Percentiles rank a stretch among this genome's conserved stretches.
Evolutionary conservation across 495 filamentous ascomycete genomes (phyloP).

Genomic region (Clohesyomyces aquaticus): DNA sequence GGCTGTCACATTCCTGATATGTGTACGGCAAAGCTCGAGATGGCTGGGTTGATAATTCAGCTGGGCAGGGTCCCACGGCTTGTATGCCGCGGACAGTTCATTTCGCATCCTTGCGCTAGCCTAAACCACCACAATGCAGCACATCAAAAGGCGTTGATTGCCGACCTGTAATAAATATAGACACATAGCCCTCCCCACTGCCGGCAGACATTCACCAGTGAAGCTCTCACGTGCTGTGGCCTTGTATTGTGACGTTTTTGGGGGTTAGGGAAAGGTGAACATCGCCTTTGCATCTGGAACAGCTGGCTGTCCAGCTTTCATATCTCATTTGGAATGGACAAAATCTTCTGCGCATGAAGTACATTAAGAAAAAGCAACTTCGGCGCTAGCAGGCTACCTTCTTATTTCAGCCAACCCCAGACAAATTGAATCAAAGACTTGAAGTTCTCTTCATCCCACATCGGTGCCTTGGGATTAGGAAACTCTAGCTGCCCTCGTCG

Average conservation of each 20-base stretch:
- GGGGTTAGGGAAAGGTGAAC: too few relatives aligned
- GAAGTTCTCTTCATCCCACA: conserved; percentile 36
- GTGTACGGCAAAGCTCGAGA: conserved; percentile 6
- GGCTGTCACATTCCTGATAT: conserved; percentile 29
- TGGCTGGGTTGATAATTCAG: conserved; percentile 29
- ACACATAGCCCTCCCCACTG: neutral
- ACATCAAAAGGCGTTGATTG: neutral
- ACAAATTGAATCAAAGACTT: conserved; percentile 27
- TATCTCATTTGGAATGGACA: too few relatives aligned
- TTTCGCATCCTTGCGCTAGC: conserved; percentile 16
- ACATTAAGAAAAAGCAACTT: too few relatives aligned
- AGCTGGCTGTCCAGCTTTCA: too few relatives aligned
- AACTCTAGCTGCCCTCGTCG: conserved; percentile 29
- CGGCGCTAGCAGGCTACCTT: too few relatives aligned
- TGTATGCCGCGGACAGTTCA: conserved; percentile 14
- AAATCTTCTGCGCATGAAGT: too few relatives aligned
- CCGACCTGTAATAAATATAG: conserved; percentile 25
- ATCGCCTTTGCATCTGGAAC: too few relatives aligned
- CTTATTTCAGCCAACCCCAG: conserved; percentile 38
- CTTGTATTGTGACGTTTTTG: too few relatives aligned
- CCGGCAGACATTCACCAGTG: conserved; percentile 4
- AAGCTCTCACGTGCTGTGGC: conserved; percentile 12
- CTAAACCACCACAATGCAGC: neutral
- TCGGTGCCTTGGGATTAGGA: conserved; percentile 33
- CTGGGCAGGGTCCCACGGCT: conserved; percentile 10